Percentiles rank a stretch among this genome's conserved stretches.
Conservation (phyloP, 345 rosid species). For the Erodium maritimum region DNA sequence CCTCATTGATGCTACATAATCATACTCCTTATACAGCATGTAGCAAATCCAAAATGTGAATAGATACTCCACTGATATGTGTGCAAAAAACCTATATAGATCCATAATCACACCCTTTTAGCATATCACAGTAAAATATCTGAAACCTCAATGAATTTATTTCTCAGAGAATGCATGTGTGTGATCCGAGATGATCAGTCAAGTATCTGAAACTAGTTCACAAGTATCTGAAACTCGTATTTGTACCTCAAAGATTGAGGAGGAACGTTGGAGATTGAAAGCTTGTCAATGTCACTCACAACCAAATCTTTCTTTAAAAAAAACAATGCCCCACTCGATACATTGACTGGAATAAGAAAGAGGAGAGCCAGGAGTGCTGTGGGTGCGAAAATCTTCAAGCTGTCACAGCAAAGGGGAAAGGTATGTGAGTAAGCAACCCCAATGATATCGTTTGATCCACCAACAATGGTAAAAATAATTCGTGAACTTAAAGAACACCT, state of each 20-base stretch:
- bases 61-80: conserved; percentile 68
- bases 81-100: conserved; percentile 83
- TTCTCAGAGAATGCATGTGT: too few species aligned
- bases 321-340: conserved; percentile 74
- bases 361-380: conserved; percentile 56
- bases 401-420: conserved; percentile 21
- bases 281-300: conserved; percentile 81
- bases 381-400: conserved; percentile 85
- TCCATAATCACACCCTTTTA: neutral
- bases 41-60: conserved; percentile 84
- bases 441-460: neutral
- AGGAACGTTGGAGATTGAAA: conserved; percentile 83
- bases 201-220: too few species aligned
- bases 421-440: neutral
- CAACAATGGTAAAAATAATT: neutral
- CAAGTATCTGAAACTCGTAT: too few species aligned
- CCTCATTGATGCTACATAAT: conserved; percentile 65
- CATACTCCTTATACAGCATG: conserved; percentile 90
- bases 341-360: conserved; percentile 85
- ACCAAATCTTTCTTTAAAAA: conserved; percentile 76
- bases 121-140: neutral
- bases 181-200: too few species aligned
- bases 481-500: too few species aligned
- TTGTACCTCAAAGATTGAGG: conserved; percentile 59
- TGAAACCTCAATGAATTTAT: neutral